These are phyloP conservation scores for Umbelopsis sp. DNA, from an alignment of 192 early-diverging fungal genomes.

Conservation along the genomic window DNA sequence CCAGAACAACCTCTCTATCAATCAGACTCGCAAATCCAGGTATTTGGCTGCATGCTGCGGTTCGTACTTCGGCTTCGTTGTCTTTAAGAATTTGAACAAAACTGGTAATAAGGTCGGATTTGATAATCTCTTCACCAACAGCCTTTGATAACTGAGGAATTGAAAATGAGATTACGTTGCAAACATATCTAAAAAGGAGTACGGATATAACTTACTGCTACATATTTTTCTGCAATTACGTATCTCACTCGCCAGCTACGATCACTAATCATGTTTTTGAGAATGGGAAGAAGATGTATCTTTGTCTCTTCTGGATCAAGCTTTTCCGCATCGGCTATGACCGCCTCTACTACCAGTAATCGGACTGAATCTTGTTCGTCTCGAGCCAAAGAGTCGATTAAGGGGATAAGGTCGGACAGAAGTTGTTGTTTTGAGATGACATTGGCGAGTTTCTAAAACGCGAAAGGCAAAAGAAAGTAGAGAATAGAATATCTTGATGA, in stretches of 20 bases:
- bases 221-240: constrained; percentile 99
- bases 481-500: too few species aligned
- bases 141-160: constrained; percentile 70
- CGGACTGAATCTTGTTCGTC: constrained; percentile 97
- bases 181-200: background rate
- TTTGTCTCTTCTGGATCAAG: constrained; percentile 80
- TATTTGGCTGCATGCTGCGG: constrained; percentile 90
- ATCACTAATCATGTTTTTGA: constrained; percentile 82
- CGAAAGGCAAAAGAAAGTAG: constrained; percentile 8
- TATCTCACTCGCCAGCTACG: constrained; percentile 99
- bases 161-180: constrained; percentile 1
- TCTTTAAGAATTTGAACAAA: constrained; percentile 92
- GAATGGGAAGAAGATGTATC: constrained; percentile 68
- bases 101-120: constrained; percentile 84
- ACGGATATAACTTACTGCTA: constrained; percentile 70
- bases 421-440: constrained; percentile 76
- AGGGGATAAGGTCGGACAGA: constrained; percentile 80
- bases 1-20: constrained; percentile 76
- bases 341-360: constrained; percentile 87
- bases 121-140: constrained; percentile 76
- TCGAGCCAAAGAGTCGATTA: constrained; percentile 85
- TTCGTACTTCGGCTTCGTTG: constrained; percentile 96
- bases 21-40: constrained; percentile 74
- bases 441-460: constrained; percentile 66
- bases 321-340: constrained; percentile 85